Evolutionary conservation across 108 stramenopile species (phyloP).

Genomic region (Cyclotella baltica): DNA sequence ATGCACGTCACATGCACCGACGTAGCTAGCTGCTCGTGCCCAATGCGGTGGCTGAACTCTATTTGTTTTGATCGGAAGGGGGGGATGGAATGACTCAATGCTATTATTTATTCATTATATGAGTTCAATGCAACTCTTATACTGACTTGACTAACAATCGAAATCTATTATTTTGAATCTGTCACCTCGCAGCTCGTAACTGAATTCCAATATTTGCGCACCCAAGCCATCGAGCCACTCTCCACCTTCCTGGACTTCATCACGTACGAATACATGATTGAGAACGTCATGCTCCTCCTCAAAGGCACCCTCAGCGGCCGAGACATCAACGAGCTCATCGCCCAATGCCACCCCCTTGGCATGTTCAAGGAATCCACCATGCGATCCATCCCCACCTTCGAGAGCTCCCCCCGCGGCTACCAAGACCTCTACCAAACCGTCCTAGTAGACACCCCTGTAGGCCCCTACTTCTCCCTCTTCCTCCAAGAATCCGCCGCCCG

Average conservation of each 20-base stretch:
- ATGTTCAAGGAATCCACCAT: constrained; percentile 98
- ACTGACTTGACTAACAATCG: too few relatives aligned
- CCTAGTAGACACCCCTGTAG: constrained; percentile 98
- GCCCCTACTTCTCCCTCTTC: constrained; percentile 94
- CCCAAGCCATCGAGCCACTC: constrained; percentile 96
- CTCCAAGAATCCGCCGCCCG: constrained; percentile 77
- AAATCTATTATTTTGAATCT: too few relatives aligned
- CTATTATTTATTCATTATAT: too few relatives aligned
- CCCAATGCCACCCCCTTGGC: constrained; percentile 98
- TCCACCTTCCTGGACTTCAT: constrained; percentile 98
- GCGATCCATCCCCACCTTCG: constrained; percentile 97
- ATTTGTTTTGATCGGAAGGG: background rate
- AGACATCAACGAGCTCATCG: constrained; percentile 96
- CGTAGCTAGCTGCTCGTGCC: too few relatives aligned
- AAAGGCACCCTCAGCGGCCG: constrained; percentile 96
- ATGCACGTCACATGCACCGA: too few relatives aligned
- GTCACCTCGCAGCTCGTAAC: constrained; percentile 79
- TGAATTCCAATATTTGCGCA: constrained; percentile 97
- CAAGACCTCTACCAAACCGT: constrained; percentile 98
- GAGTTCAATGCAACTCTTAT: too few relatives aligned
- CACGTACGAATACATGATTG: constrained; percentile 99
- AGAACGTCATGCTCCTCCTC: constrained; percentile 98
- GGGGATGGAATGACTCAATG: background rate
- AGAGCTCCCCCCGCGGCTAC: constrained; percentile 92
- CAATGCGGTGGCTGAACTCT: background rate